These are phyloP conservation scores for Leccinum variabile DNA, from an alignment of 1,284 basidiomycete genomes.

Conservation along the genomic window DNA sequence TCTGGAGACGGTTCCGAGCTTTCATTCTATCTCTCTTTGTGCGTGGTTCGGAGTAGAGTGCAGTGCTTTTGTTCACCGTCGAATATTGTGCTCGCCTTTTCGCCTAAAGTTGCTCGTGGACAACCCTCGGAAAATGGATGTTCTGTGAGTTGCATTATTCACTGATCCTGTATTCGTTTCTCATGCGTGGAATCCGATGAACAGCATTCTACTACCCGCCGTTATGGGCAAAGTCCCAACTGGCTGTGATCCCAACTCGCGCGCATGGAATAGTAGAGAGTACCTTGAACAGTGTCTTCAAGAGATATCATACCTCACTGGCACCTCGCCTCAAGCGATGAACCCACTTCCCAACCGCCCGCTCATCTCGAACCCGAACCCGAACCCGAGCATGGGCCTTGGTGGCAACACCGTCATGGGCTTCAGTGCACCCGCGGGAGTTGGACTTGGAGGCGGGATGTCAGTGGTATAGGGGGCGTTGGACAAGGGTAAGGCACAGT, in stretches of 20 bases:
- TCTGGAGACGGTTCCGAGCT: conserved; percentile 81
- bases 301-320: conserved; percentile 92
- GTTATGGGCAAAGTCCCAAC: conserved; percentile 69
- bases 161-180: not conserved
- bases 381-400: conserved; percentile 40
- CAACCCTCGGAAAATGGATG: conserved; percentile 56
- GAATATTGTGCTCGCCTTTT: conserved; percentile 69
- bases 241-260: conserved; percentile 88
- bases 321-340: conserved; percentile 87
- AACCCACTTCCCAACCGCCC: conserved; percentile 92
- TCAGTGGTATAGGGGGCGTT: conserved; percentile 9
- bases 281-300: conserved; percentile 99
- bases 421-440: conserved; percentile 13
- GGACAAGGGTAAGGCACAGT: conserved; percentile 19
- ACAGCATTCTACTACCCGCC: conserved; percentile 55
- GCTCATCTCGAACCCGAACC: conserved; percentile 56
- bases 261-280: conserved; percentile 85
- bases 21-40: conserved; percentile 68
- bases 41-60: conserved; percentile 71
- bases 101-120: conserved; percentile 66
- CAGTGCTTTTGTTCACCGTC: conserved; percentile 83
- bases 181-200: conserved; percentile 10
- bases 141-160: conserved; percentile 52
- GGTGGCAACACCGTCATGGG: conserved; percentile 20
- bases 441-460: conserved; percentile 16